Evolutionary conservation across 257 asterid genomes (phyloP), one percentile per base, ranked within the genome.

Genomic region (Primulina huaijiensis): DNA sequence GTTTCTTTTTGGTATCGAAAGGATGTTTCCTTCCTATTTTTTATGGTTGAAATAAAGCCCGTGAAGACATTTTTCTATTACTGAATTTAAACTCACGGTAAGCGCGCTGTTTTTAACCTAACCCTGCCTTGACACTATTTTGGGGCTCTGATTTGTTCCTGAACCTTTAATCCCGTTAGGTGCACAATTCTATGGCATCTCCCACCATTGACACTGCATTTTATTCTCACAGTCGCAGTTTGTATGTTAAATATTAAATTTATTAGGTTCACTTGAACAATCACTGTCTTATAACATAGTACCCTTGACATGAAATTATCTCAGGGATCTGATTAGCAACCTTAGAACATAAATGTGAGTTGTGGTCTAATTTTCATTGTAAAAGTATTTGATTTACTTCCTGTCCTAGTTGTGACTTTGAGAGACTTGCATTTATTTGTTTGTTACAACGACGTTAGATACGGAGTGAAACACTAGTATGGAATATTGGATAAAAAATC

Each of bases 311-410:
- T 43, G 53, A 12, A 16, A 16, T 50, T 50, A 50, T 16, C 19
- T 50, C 33, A 74, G 60, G 50, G 59, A 46, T 65, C 30, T 59
- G 55, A 3, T 35, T 14, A 29, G 8, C 50, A 29, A 67, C 63
- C 12, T 20, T 30, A 30, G 52, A 31, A 9, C 6, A 20, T 7
- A 40, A 25, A 25, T 70, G 64, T 72, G 57, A 27, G 19, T 27
- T 37, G 43, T 31, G 62, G 53, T 14, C 27, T 59, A 11, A n/a
- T 30, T 55, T 59, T 43, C 77, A 2, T 60, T 40, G 12, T 40
- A 43, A n/a, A 19, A 37, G 2, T 43, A 43, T 43, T 12, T 5
- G n/a, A 43, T 43, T n/a, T 8, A 38, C 50, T 58, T 72, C 63
- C 27, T 64, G 33, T 37, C 60, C 60, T 37, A 35, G 6, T 56